Conservation (phyloP, 2,329 filamentous ascomycete genomes). For the Grosmannia clavigera region DNA sequence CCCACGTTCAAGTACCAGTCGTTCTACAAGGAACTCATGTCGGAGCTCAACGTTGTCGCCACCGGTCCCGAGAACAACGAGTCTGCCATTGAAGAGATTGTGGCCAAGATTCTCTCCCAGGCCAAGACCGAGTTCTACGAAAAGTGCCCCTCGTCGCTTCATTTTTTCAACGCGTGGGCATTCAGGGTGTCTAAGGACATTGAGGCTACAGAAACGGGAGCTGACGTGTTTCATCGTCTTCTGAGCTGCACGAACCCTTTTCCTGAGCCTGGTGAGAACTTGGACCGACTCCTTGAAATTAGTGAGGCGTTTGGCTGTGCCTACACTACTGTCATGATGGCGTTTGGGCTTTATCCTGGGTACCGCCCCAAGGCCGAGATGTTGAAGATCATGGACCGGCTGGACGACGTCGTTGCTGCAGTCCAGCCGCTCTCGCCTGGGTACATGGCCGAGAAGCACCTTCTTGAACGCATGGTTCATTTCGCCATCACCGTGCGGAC, state of each 20-base stretch:
- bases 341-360: neutral
- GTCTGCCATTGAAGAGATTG: neutral
- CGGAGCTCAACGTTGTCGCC: neutral
- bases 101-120: neutral
- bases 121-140: neutral
- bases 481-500: neutral
- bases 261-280: neutral
- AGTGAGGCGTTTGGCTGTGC: neutral
- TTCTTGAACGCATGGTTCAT: neutral
- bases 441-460: neutral
- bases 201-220: neutral
- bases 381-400: neutral
- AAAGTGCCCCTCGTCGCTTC: neutral
- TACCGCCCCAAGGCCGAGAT: neutral
- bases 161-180: neutral
- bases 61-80: neutral
- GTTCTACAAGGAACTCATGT: neutral
- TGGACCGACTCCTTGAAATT: neutral
- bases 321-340: neutral
- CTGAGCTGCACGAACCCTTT: neutral
- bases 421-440: neutral
- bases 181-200: neutral
- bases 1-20: neutral
- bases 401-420: neutral
- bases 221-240: neutral